phyloP scores from a whole-genome alignment of 163 green algal genomes.

The Chlamydomonas reinhardtii region DNA sequence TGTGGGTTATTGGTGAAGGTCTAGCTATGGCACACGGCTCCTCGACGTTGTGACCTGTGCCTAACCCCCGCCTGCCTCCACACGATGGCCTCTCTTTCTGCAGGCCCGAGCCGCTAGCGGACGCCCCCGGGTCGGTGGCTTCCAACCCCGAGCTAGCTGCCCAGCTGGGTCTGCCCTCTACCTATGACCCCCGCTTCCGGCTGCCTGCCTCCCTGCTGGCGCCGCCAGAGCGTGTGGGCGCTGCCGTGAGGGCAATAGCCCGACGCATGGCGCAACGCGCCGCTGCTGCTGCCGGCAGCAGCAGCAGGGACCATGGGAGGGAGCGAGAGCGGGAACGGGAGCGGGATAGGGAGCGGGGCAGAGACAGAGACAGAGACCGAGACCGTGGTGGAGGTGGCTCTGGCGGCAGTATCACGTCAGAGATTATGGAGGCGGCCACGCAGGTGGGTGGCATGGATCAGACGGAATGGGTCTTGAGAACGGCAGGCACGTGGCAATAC shows the following conservation, averaged over 20 bases:
- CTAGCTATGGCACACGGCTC: too few relatives aligned
- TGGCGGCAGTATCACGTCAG: neutral
- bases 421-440: neutral
- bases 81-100: neutral
- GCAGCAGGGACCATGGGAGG: neutral
- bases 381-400: neutral
- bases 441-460: neutral
- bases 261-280: slow-evolving; percentile 7
- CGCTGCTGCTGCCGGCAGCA: neutral
- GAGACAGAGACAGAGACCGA: neutral
- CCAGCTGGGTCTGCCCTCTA: slow-evolving; percentile 39
- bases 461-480: neutral
- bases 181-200: slow-evolving; percentile 45
- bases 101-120: neutral
- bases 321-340: neutral
- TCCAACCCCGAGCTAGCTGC: neutral
- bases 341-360: neutral
- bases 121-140: neutral
- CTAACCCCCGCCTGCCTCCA: too few relatives aligned
- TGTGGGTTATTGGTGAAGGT: neutral
- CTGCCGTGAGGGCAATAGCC: neutral
- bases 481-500: too few relatives aligned
- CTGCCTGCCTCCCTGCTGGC: slow-evolving; percentile 22
- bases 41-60: too few relatives aligned
- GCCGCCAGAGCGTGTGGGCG: neutral